Base-by-base conservation (phyloP, 352 stramenopile species). In the Phytophthora ramorum region DNA sequence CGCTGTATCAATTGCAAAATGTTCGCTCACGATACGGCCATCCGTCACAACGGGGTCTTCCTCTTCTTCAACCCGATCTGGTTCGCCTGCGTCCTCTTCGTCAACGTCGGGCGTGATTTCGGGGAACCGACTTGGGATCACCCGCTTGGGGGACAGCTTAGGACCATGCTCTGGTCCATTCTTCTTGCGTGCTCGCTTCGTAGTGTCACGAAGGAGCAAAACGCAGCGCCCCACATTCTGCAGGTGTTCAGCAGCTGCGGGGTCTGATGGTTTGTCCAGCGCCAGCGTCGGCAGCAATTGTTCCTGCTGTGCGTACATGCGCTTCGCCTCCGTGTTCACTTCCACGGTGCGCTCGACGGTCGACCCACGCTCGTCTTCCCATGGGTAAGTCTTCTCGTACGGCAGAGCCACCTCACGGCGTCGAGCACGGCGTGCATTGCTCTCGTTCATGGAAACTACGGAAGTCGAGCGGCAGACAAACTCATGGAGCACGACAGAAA, bases 191-290 rank as follows among this genome's bases (percentile, higher is more conserved):
- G 67, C 60, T 32, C 55, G 64, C 51, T 76, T 76, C 2, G 70
- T 77, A 2, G 80, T 73, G 41, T 84, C 78, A n/a, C 76, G 64
- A 45, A 93, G 58, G 19, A 92, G 77, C 40, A 79, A 62, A 49
- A 87, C 75, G 19, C 75, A 78, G 3, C 77, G 75, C 1, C 86
- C 84, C 14, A 95, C 75, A 32, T 92, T 75, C 22, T 86, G 77
- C 40, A 95, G 55, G 51, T 90, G 84, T 44, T 83, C 69, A 3
- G 54, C 68, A 13, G 54, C 60, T 22, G 46, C 66, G 4, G 75
- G 71, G 43, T 89, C 71, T 37, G 75, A 26, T 9, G 45, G 46
- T 58, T 79, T 75, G 12, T 90, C 84, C 9, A 86, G 72, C n/a
- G 75, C 58, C 28, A 92, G 53, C 32, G 78, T 71, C n/a, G 83